Evolutionary conservation across 2,329 filamentous ascomycete species (phyloP).

Genomic region (Aureobasidium subglaciale): DNA sequence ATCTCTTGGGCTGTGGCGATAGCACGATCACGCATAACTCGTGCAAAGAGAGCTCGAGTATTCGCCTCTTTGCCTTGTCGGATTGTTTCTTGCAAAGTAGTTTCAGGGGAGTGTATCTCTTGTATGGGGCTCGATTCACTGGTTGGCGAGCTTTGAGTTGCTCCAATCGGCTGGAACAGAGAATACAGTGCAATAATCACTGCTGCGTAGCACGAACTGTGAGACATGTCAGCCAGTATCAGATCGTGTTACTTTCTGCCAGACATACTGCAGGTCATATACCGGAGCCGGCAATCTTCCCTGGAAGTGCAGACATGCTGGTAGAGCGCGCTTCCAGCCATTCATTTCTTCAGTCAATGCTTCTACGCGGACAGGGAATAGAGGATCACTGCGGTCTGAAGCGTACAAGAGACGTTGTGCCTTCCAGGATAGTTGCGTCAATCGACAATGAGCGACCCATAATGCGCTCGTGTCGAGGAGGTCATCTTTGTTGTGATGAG

Average conservation of each 20-base stretch:
- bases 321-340: slow-evolving; percentile 6
- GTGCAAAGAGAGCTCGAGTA: neutral
- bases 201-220: slow-evolving; percentile 14
- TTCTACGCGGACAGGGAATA: neutral
- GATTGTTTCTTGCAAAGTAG: neutral
- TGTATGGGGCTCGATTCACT: neutral
- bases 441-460: neutral
- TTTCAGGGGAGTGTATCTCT: neutral
- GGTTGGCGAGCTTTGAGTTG: neutral
- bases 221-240: neutral
- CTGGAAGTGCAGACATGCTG: slow-evolving; percentile 2
- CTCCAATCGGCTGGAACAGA: neutral
- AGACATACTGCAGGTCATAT: slow-evolving; percentile 17
- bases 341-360: neutral
- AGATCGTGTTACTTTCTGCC: too few species aligned
- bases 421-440: slow-evolving; percentile 6
- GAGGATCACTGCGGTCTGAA: slow-evolving; percentile 3
- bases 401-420: neutral
- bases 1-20: neutral
- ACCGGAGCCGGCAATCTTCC: slow-evolving; percentile 9
- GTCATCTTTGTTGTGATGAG: neutral
- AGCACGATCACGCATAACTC: neutral
- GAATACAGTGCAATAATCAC: slow-evolving; percentile 5
- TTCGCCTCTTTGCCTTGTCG: neutral
- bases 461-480: slow-evolving; percentile 2